Base-by-base conservation (phyloP, 2,329 filamentous ascomycete genomes). In the Pseudocercospora ulei region DNA sequence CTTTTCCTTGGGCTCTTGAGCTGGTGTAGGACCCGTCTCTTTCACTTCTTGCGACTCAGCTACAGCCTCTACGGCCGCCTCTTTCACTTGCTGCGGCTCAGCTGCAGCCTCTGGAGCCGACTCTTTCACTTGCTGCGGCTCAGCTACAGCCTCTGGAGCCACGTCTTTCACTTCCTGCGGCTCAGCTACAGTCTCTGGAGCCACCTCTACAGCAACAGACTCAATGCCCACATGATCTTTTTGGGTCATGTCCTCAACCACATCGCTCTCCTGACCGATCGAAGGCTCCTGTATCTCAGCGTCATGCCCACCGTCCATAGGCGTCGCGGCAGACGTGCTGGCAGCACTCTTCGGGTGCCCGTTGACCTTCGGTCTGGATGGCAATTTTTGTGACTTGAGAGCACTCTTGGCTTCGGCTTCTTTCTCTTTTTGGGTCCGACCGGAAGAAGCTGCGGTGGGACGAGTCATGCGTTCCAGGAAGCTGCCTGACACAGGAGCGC, bases 391-490 rank as follows among this genome's bases (percentile, higher is more conserved):
- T 12, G 37, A 35, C 11, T 28, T 29, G 13, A 63, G 61, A 19
- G 64, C 60, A 43, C 60, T 59, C 56, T 59, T 58, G 12, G 56
- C 56, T 8, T 61, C 58, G 3, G 57, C 58, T 62, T 82, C 84
- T 3, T 82, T 79, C 2, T 73, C 71, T 62, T 82, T 84, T 47
- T 69, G 76, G 6, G 72, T 71, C 62, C 83, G 85, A 47, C 69
- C 77, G 5, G 78, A 71, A 3, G 78, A 83, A 29, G 74, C 68
- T 28, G 79, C 73, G 0, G 82, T 87, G 2, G 82, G 82, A 25
- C 81, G 69, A 75, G 80, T 86, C 81, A 87, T 85, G 36, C 82
- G 74, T n/a, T 80, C 80, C 16, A 87, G 64, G 61, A 87, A 87
- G 8, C 75, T 63, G 48, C 82, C 78, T 47, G 83, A 78, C 1